Conservation (phyloP, 2,329 filamentous ascomycete genomes). For the Bertia moriformis region DNA sequence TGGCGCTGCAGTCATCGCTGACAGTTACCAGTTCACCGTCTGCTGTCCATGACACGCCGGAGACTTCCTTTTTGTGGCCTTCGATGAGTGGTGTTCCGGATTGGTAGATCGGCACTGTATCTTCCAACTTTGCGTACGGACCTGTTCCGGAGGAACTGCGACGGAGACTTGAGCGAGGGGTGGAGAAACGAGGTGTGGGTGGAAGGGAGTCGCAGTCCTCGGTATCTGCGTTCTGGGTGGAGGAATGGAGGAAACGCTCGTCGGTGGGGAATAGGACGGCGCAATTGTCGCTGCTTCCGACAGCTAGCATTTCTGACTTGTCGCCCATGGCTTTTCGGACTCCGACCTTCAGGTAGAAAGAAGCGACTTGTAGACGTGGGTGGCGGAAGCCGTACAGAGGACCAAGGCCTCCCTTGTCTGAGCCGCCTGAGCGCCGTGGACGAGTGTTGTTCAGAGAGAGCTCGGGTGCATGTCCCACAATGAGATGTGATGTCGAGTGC, state of each 20-base stretch:
- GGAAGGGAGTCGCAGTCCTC: not conserved
- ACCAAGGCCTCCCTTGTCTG: constrained; percentile 35
- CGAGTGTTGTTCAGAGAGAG: constrained; percentile 22
- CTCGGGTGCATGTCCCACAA: constrained; percentile 43
- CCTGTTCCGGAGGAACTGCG: constrained; percentile 6
- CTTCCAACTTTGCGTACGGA: constrained; percentile 19
- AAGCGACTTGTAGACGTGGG: constrained; percentile 36
- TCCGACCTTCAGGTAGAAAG: constrained; percentile 47
- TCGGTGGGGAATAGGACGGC: constrained; percentile 48
- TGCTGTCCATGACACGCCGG: constrained; percentile 40
- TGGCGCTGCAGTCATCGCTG: constrained; percentile 41
- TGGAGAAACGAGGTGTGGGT: not conserved
- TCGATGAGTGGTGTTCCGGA: constrained; percentile 41
- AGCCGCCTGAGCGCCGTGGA: constrained; percentile 20
- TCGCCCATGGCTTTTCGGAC: constrained; percentile 36
- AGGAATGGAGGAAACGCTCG: constrained; percentile 29
- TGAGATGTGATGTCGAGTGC: constrained; percentile 48
- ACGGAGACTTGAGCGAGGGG: not conserved
- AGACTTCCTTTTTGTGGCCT: constrained; percentile 46
- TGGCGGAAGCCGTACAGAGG: constrained; percentile 52
- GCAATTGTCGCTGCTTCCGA: constrained; percentile 44
- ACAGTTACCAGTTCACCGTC: constrained; percentile 43
- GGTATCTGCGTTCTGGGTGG: constrained; percentile 1
- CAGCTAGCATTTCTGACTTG: constrained; percentile 41
- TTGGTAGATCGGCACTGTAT: constrained; percentile 41